These are phyloP conservation scores for Triglochin maritima DNA, from an alignment of 106 monocot species.

Conservation along the genomic window DNA sequence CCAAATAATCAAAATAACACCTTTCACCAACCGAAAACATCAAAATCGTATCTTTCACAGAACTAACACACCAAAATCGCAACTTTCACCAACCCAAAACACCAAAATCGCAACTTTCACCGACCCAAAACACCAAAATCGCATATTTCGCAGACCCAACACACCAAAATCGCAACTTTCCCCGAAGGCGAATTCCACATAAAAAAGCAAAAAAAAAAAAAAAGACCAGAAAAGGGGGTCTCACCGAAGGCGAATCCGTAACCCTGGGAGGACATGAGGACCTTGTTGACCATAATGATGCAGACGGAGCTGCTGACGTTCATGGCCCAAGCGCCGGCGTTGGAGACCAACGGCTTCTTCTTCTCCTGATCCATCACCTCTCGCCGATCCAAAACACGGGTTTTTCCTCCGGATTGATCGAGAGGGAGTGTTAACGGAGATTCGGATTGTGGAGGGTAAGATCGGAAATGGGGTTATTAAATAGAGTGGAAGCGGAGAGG, in stretches of 20 bases:
- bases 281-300: slow-evolving; percentile 86
- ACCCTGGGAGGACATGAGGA: slow-evolving; percentile 75
- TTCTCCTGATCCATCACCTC: slow-evolving; percentile 55
- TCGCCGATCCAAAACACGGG: no score
- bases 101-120: background rate
- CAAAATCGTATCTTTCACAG: background rate
- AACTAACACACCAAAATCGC: background rate
- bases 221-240: background rate
- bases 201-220: background rate
- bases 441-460: no score
- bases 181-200: background rate
- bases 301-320: slow-evolving; percentile 84
- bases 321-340: slow-evolving; percentile 76
- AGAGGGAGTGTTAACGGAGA: no score
- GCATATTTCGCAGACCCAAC: background rate
- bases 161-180: background rate
- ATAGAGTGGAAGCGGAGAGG: no score
- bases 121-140: background rate
- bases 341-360: slow-evolving; percentile 63
- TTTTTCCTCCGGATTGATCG: no score
- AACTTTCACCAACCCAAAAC: background rate
- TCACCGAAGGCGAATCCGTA: slow-evolving; percentile 80
- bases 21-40: background rate
- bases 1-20: no score
- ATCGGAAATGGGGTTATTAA: no score